Conservation (phyloP, 2,329 filamentous ascomycete genomes). For the Botrytis deweyae region DNA sequence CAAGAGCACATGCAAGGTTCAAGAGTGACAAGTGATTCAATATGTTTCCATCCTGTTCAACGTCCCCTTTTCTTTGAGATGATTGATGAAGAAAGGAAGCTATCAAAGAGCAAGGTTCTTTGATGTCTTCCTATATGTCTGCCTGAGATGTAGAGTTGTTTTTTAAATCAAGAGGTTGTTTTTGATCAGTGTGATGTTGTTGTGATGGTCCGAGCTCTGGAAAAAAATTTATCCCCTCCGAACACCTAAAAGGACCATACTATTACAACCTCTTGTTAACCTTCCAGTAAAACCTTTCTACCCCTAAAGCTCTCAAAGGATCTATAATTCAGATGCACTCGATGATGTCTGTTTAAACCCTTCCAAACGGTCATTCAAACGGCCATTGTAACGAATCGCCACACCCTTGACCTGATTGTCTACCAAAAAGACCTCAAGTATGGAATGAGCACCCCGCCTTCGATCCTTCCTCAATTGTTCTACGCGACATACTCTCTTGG, state of each 20-base stretch:
- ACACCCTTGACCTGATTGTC: neutral
- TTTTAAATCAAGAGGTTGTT: neutral
- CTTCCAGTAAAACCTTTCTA: neutral
- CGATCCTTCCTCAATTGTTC: no score
- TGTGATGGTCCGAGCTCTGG: neutral
- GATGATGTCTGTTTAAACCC: accelerated
- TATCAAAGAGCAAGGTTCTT: neutral
- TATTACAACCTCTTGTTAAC: neutral
- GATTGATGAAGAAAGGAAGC: neutral
- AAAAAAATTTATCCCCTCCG: neutral
- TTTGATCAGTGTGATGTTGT: neutral
- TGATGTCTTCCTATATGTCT: neutral
- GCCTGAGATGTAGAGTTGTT: neutral
- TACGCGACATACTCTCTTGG: neutral
- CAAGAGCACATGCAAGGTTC: neutral
- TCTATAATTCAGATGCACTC: neutral
- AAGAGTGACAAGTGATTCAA: neutral
- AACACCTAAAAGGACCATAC: neutral
- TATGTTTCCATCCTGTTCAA: neutral
- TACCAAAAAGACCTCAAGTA: neutral
- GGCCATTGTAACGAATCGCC: neutral
- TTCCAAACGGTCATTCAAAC: no score
- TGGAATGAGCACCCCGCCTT: neutral
- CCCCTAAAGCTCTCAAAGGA: neutral
- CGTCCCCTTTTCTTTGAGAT: neutral